A percentile compares a stretch with the other conserved stretches of the same genome.
Conservation (phyloP, 257 asterid species). For the Jasminum sambac region DNA sequence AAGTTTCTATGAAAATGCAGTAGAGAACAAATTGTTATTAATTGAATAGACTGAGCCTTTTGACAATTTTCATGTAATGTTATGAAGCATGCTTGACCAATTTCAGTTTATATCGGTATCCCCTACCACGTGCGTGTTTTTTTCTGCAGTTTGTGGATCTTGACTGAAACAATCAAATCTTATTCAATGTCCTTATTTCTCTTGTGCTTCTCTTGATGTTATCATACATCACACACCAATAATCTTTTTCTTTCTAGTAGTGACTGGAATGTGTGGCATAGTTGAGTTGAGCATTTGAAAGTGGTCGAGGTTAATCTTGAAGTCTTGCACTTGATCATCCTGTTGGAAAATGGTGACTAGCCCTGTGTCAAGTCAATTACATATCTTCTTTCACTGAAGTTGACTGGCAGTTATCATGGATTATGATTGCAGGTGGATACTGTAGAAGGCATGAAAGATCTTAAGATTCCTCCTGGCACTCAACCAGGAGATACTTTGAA, state of each 20-base stretch:
- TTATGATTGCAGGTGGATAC: constrained; percentile 67
- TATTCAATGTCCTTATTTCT: not conserved
- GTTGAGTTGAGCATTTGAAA: not conserved
- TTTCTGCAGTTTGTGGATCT: not conserved
- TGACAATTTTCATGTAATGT: not conserved
- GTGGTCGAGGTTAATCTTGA: not conserved
- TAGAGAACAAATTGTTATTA: not conserved
- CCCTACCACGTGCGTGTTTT: not conserved
- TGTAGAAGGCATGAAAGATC: constrained; percentile 81
- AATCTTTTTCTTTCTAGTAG: not conserved
- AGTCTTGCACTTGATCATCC: not conserved
- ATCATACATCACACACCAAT: not conserved
- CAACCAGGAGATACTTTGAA: constrained; percentile 82
- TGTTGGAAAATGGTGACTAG: not conserved
- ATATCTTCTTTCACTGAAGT: constrained; percentile 12
- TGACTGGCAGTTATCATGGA: constrained; percentile 19
- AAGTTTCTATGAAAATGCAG: not conserved
- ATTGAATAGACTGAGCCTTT: not conserved
- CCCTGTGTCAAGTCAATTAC: not conserved
- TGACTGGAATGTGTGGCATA: not conserved
- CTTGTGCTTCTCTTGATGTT: not conserved
- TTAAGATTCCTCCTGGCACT: constrained; percentile 80
- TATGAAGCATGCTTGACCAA: not conserved
- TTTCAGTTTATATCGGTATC: not conserved
- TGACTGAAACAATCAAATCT: not conserved